Base-by-base conservation (phyloP, 345 rosid species). In the Pistacia integerrima region DNA sequence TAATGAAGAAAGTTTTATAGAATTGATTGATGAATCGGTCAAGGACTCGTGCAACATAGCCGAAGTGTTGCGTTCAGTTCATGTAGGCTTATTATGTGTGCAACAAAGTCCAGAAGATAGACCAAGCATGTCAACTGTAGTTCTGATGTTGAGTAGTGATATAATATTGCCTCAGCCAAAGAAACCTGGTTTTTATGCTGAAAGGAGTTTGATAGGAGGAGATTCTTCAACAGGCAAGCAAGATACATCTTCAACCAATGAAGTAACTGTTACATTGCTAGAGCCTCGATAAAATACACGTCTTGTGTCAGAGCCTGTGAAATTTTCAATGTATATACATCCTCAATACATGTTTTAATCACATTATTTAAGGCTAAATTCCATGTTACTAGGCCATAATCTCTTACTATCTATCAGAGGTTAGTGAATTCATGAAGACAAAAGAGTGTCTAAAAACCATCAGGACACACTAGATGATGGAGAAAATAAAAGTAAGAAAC, bases 1-100 rank as follows among this genome's bases (percentile, higher is more conserved):
- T 65, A 22, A 77, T 76, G 44, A 87, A 84, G 83, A 30, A 76
- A 78, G 70, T 84, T 77, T 68, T 63, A 80, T 74, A 11, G 35
- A 4, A 56, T 48, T 48, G n/a, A n/a, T 56, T n/a, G 41, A 59
- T 17, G 4, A 33, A 18, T 36, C n/a, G 3, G 17, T 76, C 4
- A 65, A 48, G 38, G 20, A 28, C 14, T 78, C 4, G 25, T 61
- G 18, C 33, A 12, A 18, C 30, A 52, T 11, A 22, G n/a, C 56
- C 49, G 44, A 13, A 18, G 57, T 70, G 20, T 33, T 74, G 33
- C 44, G 78, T 58, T 76, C 69, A 4, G 51, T 80, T 33, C 78
- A 69, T 55, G 75, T 79, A 3, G 82, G 75, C 2, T 18, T 79
- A 6, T 56, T 79, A 41, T 74, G 75, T 4, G 82, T 79, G 72